Evolutionary conservation across 306 rosid genomes (phyloP), one percentile per base, ranked within the genome.

Genomic region (Comarum palustre): DNA sequence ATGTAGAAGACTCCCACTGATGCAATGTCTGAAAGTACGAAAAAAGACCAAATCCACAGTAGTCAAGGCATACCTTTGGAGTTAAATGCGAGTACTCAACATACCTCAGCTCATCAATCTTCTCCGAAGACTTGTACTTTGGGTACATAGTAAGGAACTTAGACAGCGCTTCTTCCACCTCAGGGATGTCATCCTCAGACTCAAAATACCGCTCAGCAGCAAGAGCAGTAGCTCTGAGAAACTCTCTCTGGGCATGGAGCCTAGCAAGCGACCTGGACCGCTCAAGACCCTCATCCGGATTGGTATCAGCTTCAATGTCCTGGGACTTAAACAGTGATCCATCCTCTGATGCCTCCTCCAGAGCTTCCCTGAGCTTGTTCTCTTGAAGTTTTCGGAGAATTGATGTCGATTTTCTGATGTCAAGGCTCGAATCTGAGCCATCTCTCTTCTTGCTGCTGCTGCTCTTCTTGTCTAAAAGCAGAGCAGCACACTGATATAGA

Each of bases 281-380:
- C 52, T 91, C 97, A 36, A 93, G 84, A 73, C 80, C 71, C 50
- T 84, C 87, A 45, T 88, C 96, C 55, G 81, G 91, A 81, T 83
- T 85, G 34, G 74, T 80, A n/a, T 90, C 93, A 29, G 96, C 79
- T 19, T 87, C 96, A 62, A 88, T 84, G 69, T 86, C 90, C 58
- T 89, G 91, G 20, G 96, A 87, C 86, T 90, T 90, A 45, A 75
- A 74, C 25, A 93, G 92, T 10, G 85, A 86, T 20, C 98, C 98
- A 72, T 91, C 91, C 77, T 93, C 98, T n/a, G 98, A 93, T 65
- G 98, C 98, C 80, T 93, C 98, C 80, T 93, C 98, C 6, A 93
- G 94, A 43, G 98, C 98, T 59, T 93, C 97, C 83, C 97, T 87
- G 38, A 93, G 97, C 87, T 89, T 90, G 86, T 85, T 89, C 13